phyloP scores from a whole-genome alignment of 163 green algal genomes.

The Prototheca cutis region DNA sequence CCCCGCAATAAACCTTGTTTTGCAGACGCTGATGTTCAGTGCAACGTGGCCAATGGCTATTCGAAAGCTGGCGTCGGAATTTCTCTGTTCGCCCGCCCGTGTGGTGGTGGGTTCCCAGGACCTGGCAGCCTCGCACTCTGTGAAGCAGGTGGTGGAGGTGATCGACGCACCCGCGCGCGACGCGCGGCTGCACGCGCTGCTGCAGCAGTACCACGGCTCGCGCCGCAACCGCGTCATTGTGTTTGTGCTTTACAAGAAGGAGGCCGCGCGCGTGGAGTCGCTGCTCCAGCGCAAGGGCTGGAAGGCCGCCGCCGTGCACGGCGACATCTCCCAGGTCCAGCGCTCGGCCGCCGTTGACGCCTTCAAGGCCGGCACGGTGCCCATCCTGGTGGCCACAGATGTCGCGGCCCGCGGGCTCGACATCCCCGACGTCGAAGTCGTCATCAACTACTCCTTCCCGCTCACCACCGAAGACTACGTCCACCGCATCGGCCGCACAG shows the following conservation, averaged over 20 bases:
- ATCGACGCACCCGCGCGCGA: constrained; percentile 57
- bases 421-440: constrained; percentile 59
- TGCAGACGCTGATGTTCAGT: constrained; percentile 88
- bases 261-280: constrained; percentile 71
- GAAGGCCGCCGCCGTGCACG: constrained; percentile 75
- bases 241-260: constrained; percentile 94
- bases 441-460: constrained; percentile 94
- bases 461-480: constrained; percentile 98
- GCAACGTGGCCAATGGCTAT: constrained; percentile 86
- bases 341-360: constrained; percentile 67
- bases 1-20: too few species aligned
- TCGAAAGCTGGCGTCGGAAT: constrained; percentile 78
- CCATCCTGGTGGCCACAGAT: constrained; percentile 72
- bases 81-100: constrained; percentile 57
- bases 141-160: constrained; percentile 78
- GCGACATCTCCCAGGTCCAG: constrained; percentile 79
- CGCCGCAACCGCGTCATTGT: constrained; percentile 80
- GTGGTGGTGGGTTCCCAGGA: constrained; percentile 80
- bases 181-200: constrained; percentile 57
- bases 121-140: constrained; percentile 76
- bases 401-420: constrained; percentile 67
- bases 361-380: constrained; percentile 56
- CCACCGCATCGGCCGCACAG: constrained; percentile 94
- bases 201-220: constrained; percentile 67
- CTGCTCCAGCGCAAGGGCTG: constrained; percentile 61